Base-by-base conservation (phyloP, 495 filamentous ascomycete species). In the Staphylotrichum tortipilum region DNA sequence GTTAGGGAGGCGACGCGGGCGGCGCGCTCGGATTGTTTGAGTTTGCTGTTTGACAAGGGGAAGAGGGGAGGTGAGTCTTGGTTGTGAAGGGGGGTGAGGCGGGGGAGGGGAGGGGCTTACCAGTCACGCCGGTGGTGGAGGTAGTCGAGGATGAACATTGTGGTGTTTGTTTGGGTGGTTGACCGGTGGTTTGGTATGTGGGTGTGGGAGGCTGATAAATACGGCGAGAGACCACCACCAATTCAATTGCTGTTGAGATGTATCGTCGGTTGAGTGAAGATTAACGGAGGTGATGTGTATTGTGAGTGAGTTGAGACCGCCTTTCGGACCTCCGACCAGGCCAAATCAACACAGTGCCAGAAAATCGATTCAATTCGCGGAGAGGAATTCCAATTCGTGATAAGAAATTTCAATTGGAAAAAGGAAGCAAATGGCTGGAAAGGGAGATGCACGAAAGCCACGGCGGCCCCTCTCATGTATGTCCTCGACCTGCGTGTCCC, bases 11-110 rank as follows among this genome's bases (percentile, higher is more conserved):
- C 69, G 55, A 96, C 86, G 29, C 84, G 78, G 19, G 73, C 62
- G 7, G 74, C 70, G 15, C 92, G 86, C 56, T 92, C 80, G 31
- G 74, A 57, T 62, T 91, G 86, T 71, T 98, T 98, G 56, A 77
- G 74, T 60, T 78, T 75, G 70, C 92, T 97, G 55, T 60, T 78
- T 75, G 70, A 91, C 96, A 55, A 37, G 22, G 59, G 2, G 12
- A 23, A 14, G 24, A 12, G n/a, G 5, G 43, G 26, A 40, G 24
- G 11, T 17, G 28, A 17, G 43, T 15, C 29, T 34, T 12, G 18
- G 26, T 15, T 23, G 6, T 39, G 8, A 35, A 23, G 26, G 12
- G 18, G n/a, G 34, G 26, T 28, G 26, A 28, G 45, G 15, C 6
- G 12, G 15, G 5, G 36, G 38, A 15, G 40, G 22, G 28, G 8